Conservation (phyloP, 2,329 filamentous ascomycete genomes). For the Metarhizium guizhouense region DNA sequence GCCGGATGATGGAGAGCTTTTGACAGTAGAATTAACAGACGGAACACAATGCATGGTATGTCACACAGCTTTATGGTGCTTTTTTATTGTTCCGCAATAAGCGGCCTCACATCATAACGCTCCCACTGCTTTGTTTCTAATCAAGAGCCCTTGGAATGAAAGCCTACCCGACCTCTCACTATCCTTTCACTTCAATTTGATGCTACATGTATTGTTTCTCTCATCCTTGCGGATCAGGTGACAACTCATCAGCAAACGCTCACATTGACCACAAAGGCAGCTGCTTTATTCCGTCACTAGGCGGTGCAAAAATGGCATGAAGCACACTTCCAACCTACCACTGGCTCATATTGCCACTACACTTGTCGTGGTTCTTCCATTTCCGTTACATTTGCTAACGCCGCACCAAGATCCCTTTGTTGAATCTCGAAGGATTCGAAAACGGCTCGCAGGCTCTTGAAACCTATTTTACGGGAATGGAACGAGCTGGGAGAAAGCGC, state of each 20-base stretch:
- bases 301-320: neutral
- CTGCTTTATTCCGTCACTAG: too few species aligned
- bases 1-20: constrained; percentile 17
- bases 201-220: neutral
- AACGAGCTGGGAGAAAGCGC: constrained; percentile 18
- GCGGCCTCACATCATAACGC: neutral
- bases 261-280: neutral
- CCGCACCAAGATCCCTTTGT: constrained; percentile 18
- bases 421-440: constrained; percentile 20
- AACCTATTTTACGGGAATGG: constrained; percentile 11
- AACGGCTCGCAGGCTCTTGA: constrained; percentile 23
- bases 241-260: neutral
- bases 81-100: neutral
- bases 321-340: neutral
- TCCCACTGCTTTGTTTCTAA: neutral
- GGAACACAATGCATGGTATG: constrained; percentile 34
- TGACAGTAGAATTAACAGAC: constrained; percentile 36
- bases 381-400: constrained; percentile 9
- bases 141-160: neutral
- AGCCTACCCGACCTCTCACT: neutral
- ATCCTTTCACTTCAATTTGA: neutral
- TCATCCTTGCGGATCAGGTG: neutral
- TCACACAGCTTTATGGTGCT: neutral
- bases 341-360: neutral
- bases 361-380: neutral